Base-by-base conservation (phyloP, 2,329 filamentous ascomycete species). In the Aspergillus latus region DNA sequence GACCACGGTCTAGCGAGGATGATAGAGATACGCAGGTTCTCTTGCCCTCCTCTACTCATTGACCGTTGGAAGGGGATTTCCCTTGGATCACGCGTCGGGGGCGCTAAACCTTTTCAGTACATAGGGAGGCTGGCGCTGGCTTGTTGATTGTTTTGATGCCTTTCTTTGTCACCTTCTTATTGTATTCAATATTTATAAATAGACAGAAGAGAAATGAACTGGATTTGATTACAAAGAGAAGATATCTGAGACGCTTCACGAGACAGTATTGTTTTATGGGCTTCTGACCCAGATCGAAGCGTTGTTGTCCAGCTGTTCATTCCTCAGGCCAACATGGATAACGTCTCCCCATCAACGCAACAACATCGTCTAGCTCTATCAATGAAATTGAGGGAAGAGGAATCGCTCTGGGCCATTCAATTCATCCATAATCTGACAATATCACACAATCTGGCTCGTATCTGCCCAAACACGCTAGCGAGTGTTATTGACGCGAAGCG, bases 1-100 rank as follows among this genome's bases (percentile, higher is more conserved):
- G 58, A 60, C 63, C 62, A 66, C 59, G 56, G 59, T 64, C 63
- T 62, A 61, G 63, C 56, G 63, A 66, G 61, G 51, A 49, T 32
- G 39, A 57, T 49, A 21, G 45, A 58, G 49, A 50, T 49, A 40
- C 50, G 37, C 30, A 49, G 45, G 44, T 43, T 54, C 46, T 39
- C 42, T 46, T 28, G 42, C 51, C 29, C 30, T 42, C 52, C 39
- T 47, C 54, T 57, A 43, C 11, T 28, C 48, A 43, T 5, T 61
- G 64, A 56, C 57, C 56, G 61, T 65, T 61, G 56, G 61, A 65
- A 21, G 21, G 66, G 66, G 66, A 67, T 54, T 56, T 57, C 57
- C 67, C 65, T 59, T 62, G 8, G 28, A 70, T 74, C 71, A 74
- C 71, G 71, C 71, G 71, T 72, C 71, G 67, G 70, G 32, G 54